Conservation (phyloP, 352 stramenopile species). For the Pythium sp. region DNA sequence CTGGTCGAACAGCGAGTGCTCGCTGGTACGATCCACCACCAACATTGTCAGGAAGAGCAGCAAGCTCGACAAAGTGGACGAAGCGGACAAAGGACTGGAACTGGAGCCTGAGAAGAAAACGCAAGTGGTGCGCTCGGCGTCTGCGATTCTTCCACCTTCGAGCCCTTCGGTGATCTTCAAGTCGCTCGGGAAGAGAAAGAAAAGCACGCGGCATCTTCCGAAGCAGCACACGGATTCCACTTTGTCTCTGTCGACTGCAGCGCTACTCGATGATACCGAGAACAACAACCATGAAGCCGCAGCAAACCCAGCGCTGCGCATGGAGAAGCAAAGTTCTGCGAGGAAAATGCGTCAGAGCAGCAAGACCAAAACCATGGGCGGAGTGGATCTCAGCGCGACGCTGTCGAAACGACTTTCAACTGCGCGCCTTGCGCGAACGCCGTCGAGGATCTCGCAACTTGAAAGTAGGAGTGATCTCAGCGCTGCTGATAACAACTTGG, state of each 20-base stretch:
- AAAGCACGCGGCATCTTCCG: not conserved
- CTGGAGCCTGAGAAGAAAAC: not conserved
- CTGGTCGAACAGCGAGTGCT: conserved; percentile 1
- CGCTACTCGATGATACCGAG: not conserved
- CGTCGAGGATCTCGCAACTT: not conserved
- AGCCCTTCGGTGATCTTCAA: not conserved
- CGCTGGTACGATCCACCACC: not conserved
- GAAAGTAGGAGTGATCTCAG: not conserved
- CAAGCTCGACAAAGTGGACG: not conserved
- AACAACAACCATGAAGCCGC: not conserved
- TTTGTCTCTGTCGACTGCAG: not conserved
- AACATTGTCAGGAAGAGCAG: not conserved
- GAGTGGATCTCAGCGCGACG: not conserved
- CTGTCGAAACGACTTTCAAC: conserved; percentile 1
- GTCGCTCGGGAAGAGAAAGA: not conserved
- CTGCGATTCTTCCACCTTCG: not conserved
- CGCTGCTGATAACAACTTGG: not conserved
- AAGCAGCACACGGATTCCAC: not conserved
- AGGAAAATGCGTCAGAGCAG: conserved; percentile 7
- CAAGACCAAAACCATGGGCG: conserved; percentile 11
- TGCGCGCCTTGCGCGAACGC: not conserved
- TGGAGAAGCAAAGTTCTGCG: conserved; percentile 1
- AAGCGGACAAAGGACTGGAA: not conserved
- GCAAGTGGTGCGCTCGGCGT: not conserved
- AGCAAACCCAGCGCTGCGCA: not conserved